Evolutionary conservation across 169 alveolate species (phyloP).

Genomic region (Cryptosporidium canis): DNA sequence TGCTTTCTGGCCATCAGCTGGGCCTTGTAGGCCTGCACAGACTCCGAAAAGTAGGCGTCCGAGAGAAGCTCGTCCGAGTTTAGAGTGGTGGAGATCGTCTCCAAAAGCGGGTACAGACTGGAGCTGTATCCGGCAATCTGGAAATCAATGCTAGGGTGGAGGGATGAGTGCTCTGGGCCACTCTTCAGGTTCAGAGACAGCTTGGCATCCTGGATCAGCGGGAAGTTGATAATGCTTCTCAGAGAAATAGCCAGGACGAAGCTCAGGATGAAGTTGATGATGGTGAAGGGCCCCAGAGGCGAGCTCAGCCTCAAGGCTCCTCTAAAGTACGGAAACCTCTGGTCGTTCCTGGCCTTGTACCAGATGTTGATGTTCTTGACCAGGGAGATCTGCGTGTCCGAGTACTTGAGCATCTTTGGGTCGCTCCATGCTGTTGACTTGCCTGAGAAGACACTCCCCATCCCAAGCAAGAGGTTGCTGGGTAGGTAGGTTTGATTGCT

Average conservation of each 20-base stretch:
- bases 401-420: background rate
- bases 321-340: constrained; percentile 18
- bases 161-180: background rate
- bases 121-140: constrained; percentile 7
- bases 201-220: constrained; percentile 19
- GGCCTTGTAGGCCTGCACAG: background rate
- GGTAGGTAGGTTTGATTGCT: background rate
- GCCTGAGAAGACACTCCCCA: background rate
- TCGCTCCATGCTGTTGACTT: background rate
- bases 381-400: background rate
- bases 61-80: constrained; percentile 4
- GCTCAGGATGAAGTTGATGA: background rate
- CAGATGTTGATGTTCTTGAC: constrained; percentile 1
- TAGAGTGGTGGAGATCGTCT: background rate
- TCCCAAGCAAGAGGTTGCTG: background rate
- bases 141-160: background rate
- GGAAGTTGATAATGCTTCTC: background rate
- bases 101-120: background rate
- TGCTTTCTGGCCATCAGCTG: background rate
- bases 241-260: background rate
- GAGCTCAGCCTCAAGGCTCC: constrained; percentile 15
- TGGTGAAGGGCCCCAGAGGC: background rate
- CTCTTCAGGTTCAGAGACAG: background rate
- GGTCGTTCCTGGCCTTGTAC: constrained; percentile 22
- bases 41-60: background rate